These are phyloP conservation scores for Entomortierella chlamydospora DNA, from an alignment of 192 early-diverging fungal genomes.

Conservation along the genomic window DNA sequence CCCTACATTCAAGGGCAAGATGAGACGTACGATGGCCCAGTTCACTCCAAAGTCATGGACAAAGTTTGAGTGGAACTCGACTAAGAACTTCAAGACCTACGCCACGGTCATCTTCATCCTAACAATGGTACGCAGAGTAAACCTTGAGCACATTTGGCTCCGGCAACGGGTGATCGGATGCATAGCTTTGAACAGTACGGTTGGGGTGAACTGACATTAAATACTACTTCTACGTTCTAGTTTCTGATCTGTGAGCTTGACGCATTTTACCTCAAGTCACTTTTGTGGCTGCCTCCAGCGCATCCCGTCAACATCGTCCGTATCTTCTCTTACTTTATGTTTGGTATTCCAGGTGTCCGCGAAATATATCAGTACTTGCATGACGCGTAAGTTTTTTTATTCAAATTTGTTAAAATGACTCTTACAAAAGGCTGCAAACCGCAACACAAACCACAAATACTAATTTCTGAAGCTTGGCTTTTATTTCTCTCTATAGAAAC, in stretches of 20 bases:
- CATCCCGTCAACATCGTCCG: slow-evolving; percentile 85
- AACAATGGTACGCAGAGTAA: slow-evolving; percentile 68
- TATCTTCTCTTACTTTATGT: slow-evolving; percentile 84
- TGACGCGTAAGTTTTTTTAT: slow-evolving; percentile 59
- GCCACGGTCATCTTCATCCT: slow-evolving; percentile 79
- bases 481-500: background rate
- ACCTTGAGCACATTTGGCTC: background rate
- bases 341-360: slow-evolving; percentile 88
- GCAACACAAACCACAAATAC: no score
- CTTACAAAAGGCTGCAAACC: no score
- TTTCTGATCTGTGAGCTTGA: slow-evolving; percentile 80
- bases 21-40: slow-evolving; percentile 88
- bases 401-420: no score
- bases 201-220: no score
- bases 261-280: slow-evolving; percentile 93
- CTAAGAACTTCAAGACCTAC: slow-evolving; percentile 90
- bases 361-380: slow-evolving; percentile 93
- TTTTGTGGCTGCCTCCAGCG: slow-evolving; percentile 91
- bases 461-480: no score
- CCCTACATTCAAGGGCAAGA: slow-evolving; percentile 84
- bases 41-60: slow-evolving; percentile 98
- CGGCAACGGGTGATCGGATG: no score
- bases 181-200: no score
- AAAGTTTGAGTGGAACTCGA: slow-evolving; percentile 89
- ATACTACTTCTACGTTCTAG: no score